Evolutionary conservation across 2,329 filamentous ascomycete species (phyloP), one percentile per base, ranked within the genome.

Genomic region (Exutisphaerella laricina): DNA sequence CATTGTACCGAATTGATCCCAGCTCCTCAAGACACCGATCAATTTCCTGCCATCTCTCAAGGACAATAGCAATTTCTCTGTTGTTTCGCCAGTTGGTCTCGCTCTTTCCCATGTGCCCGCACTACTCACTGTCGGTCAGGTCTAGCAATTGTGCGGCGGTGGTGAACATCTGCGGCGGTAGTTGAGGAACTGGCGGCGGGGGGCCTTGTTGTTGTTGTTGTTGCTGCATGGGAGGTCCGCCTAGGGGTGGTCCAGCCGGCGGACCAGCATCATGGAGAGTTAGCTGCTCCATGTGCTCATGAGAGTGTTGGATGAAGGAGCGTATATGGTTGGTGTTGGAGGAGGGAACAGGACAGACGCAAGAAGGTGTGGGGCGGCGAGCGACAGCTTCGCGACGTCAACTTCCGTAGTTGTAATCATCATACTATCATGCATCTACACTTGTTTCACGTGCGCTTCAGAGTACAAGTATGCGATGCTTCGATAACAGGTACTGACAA

Each of bases 141-240:
- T 98, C 92, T 46, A 98, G 73, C 46, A 98, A 74, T 72, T 97
- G 92, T 41, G 92, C 89, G 22, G 92, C 92, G 22, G 92, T 98
- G 13, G 92, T 94, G 70, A 98, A 98, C 84, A 97, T 96, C 72
- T 98, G 90, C 46, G 89, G 89, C 10, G 86, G 86, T 28, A 90
- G 72, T 67, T 87, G 84, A 51, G 79, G 76, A 4, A 70, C 65
- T 33, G 63, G 63, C 25, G 68, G 66, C 20, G 33, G 33, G 17
- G 16, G 17, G n/a, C n/a, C n/a, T n/a, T n/a, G n/a, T n/a, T n/a
- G n/a, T n/a, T n/a, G n/a, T n/a, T n/a, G n/a, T n/a, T n/a, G n/a
- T 23, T 35, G 33, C 4, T 18, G 58, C 55, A 12, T 46, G 44
- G 30, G 48, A 25, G 37, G 51, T 18, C 50, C 57, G 50, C 36